Base-by-base conservation (phyloP, 345 rosid genomes). In the Excoecaria cochinchinensis region DNA sequence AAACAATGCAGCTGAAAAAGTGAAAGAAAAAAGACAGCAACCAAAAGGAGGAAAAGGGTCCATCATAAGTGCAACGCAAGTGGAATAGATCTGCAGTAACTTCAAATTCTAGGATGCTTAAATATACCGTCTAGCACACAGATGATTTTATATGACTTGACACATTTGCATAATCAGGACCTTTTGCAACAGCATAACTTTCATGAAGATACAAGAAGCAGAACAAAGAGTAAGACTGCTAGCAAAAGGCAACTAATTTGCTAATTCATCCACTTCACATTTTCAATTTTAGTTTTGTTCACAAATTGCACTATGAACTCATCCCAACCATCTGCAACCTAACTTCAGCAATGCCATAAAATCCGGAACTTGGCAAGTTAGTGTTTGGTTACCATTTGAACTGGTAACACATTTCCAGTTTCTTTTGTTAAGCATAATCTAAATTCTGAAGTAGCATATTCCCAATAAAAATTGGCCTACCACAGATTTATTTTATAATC, bases 1-100 rank as follows among this genome's bases (percentile, higher is more conserved):
- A 31, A 66, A 21, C 13, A 31, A 44, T 24, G 14, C 36, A 67
- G 38, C 53, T 67, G 70, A n/a, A 44, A 44, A 44, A 44, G 21
- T 14, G 21, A 44, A 15, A 64, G 22, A 40, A 39, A 64, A 64
- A 42, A 64, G 51, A 44, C 7, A 10, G 48, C 48, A 44, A 44
- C 63, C 63, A 59, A 59, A 59, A n/a, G 10, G 11, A 59, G 63
- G 24, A 22, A 59, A 59, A 24, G 36, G 63, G 63, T 59, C 63
- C 63, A 59, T 31, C 63, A 59, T 16, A 15, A 62, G n/a, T 6
- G n/a, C n/a, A 62, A 62, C 36, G 10, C 24, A 42, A 65, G 68
- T 39, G 8, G 58, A 62, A 62, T 36, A 36, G 12, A 64, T 42
- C 68, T 42, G 50, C 47, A 22, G 70, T n/a, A 25, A 46, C 17